Evolutionary conservation across 208 protist genomes (phyloP), one percentile per base, ranked within the genome.

Genomic region (Acanthamoeba rhysodes): DNA sequence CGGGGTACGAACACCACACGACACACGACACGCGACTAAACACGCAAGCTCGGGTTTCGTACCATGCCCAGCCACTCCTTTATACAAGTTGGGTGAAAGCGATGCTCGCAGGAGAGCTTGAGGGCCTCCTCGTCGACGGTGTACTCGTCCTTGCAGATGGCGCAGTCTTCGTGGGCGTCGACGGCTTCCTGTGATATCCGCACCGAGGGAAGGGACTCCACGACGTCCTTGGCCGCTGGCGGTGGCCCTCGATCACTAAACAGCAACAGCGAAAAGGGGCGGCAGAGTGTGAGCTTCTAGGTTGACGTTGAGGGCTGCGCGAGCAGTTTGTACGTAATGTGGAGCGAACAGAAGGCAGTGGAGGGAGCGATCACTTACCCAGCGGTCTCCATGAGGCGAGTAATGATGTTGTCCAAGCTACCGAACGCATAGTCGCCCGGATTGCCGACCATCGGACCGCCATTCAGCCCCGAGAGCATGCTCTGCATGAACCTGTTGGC

Each of bases 71-170:
- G 85, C 85, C 85, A 92, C 85, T 92, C 59, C 29, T 72, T 68
- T 34, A 92, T 92, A n/a, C 85, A 92, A 29, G 85, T 66, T 41
- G 85, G 85, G 64, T 92, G 85, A 72, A 92, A 92, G 18, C 85
- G 85, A 48, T 92, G 85, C 32, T 72, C 57, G 37, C 85, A 92
- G 32, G 10, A 22, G 59, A 92, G 62, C 29, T 72, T 34, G 32
- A 92, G 32, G 45, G 45, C 59, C 45, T 92, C 85, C 32, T 92
- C 85, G 62, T 34, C 85, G 14, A 72, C 10, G 18, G 64, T 45
- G 29, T 92, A 92, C 59, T 92, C 85, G 62, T 92, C 85, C 59
- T 92, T 66, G 45, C 85, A 92, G 22, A 92, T 92, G 62, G 85
- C 27, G 57, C 85, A 92, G 59, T 64, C 85, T 53, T 92, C 85